These are phyloP conservation scores for Botrytis elliptica DNA, from an alignment of 2,329 filamentous ascomycete genomes.

Conservation along the genomic window DNA sequence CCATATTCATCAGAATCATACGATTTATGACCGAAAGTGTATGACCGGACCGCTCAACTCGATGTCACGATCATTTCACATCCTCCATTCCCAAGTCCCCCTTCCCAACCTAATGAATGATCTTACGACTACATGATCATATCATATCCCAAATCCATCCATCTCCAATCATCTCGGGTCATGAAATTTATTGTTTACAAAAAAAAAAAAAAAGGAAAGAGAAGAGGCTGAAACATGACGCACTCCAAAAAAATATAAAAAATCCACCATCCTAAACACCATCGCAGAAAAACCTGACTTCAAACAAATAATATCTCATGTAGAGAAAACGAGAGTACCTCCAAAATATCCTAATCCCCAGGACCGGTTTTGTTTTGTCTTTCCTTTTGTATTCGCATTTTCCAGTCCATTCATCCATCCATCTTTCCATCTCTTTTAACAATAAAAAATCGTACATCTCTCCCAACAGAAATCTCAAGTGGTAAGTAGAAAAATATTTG, in stretches of 20 bases:
- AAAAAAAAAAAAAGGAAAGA: background rate
- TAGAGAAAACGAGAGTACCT: constrained; percentile 3
- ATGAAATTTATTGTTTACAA: background rate
- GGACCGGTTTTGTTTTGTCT: background rate
- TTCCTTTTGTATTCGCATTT: constrained; percentile 3
- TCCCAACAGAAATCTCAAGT: background rate
- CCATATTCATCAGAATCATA: background rate
- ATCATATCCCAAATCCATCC: background rate
- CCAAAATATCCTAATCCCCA: constrained; percentile 1
- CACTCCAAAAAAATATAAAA: background rate
- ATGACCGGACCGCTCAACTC: background rate
- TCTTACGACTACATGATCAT: background rate
- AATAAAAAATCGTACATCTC: constrained; percentile 12
- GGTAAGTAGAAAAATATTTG: constrained; percentile 2
- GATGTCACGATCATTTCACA: background rate
- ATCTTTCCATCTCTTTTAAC: constrained; percentile 12
- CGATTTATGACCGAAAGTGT: background rate
- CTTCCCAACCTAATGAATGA: background rate
- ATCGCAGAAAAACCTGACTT: background rate
- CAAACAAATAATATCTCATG: background rate
- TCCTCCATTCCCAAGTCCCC: background rate
- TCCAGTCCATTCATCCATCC: background rate
- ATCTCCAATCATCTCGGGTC: constrained; percentile 8
- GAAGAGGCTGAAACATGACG: background rate
- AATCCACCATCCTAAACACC: background rate